These are phyloP conservation scores for Cladosporium sphaerospermum DNA, from an alignment of 2,329 filamentous ascomycete genomes.

Conservation along the genomic window DNA sequence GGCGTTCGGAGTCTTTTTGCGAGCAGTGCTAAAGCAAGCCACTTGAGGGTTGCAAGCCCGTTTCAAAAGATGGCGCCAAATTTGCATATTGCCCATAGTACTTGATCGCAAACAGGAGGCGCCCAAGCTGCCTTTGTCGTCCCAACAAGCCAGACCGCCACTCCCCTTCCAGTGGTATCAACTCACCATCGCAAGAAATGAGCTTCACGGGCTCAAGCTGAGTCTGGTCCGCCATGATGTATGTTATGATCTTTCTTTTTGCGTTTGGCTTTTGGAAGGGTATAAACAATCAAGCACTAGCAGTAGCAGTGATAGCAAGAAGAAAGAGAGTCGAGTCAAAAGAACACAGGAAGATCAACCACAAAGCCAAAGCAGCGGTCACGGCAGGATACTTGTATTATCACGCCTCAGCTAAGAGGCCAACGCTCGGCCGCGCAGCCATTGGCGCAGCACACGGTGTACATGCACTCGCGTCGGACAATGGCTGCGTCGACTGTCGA, in stretches of 20 bases:
- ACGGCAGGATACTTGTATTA: background rate
- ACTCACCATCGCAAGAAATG: slow-evolving; percentile 30
- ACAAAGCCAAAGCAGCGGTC: too few species aligned
- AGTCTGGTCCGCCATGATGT: slow-evolving; percentile 10
- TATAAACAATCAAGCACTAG: background rate
- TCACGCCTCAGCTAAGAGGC: slow-evolving; percentile 4
- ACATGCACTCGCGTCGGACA: background rate
- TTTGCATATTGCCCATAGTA: too few species aligned
- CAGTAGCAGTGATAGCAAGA: background rate
- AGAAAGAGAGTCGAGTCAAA: background rate
- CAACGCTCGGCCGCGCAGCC: too few species aligned
- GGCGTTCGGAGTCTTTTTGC: background rate
- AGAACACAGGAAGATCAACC: background rate
- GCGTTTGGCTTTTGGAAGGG: background rate
- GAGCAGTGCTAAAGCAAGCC: too few species aligned
- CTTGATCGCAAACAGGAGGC: too few species aligned
- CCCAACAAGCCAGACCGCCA: too few species aligned
- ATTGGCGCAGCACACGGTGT: too few species aligned
- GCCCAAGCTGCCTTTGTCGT: too few species aligned
- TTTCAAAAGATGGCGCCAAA: background rate
- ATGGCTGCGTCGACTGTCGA: slow-evolving; percentile 1
- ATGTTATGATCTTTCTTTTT: background rate
- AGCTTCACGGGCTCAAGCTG: slow-evolving; percentile 29
- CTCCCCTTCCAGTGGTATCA: slow-evolving; percentile 1
- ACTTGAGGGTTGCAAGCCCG: background rate